Conservation (phyloP, 2,329 filamentous ascomycete genomes). For the Stromatinia cepivora region DNA sequence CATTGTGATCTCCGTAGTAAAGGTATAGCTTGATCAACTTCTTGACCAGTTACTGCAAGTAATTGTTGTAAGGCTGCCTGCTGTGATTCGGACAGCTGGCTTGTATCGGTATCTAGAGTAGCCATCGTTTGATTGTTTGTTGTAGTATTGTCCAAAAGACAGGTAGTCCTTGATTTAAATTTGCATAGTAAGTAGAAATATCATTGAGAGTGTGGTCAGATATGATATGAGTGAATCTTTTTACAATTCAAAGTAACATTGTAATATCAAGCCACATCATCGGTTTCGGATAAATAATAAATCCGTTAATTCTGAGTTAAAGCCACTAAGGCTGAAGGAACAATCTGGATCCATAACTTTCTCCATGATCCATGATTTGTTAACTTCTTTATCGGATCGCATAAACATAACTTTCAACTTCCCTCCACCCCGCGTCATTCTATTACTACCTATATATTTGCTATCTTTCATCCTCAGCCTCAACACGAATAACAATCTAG, state of each 20-base stretch:
- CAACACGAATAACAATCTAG: conserved; percentile 1
- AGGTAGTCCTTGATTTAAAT: neutral
- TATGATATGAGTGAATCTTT: neutral
- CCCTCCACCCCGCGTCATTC: conserved; percentile 11
- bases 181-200: neutral
- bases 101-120: conserved; percentile 57
- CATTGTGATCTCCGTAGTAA: conserved; percentile 85
- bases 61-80: conserved; percentile 86
- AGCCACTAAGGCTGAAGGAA: conserved; percentile 21
- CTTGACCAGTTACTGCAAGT: conserved; percentile 83
- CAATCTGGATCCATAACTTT: neutral
- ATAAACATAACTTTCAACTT: conserved; percentile 10
- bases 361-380: conserved; percentile 18
- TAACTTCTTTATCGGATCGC: conserved; percentile 23
- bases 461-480: conserved; percentile 10
- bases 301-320: neutral
- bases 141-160: conserved; percentile 13
- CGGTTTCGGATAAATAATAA: neutral
- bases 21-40: conserved; percentile 71
- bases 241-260: neutral
- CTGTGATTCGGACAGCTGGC: conserved; percentile 73
- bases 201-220: neutral
- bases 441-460: neutral
- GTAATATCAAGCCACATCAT: conserved; percentile 15
- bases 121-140: conserved; percentile 43